These are phyloP conservation scores for Ceratocystis alfenasii DNA, from an alignment of 2,329 filamentous ascomycete species.

Conservation along the genomic window DNA sequence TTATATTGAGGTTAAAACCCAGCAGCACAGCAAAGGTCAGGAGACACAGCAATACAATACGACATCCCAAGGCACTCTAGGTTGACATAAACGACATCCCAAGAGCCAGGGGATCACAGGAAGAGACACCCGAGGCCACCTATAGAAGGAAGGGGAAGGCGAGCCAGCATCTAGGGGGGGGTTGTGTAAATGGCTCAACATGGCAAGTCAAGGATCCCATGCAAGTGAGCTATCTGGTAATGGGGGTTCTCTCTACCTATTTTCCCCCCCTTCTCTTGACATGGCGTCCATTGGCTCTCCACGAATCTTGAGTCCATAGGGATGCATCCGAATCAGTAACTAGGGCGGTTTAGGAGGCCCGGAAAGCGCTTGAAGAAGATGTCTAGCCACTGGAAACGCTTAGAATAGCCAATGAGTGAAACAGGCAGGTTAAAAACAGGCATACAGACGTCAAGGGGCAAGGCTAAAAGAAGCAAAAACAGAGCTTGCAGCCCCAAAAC, in stretches of 20 bases:
- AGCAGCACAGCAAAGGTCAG: neutral
- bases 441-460: neutral
- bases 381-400: neutral
- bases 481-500: neutral
- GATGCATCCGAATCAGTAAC: neutral
- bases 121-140: neutral
- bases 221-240: neutral
- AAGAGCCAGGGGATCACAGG: neutral
- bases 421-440: neutral
- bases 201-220: neutral
- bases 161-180: neutral
- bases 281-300: neutral
- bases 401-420: neutral
- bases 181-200: conserved; percentile 7
- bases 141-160: neutral
- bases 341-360: neutral
- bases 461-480: neutral
- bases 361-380: neutral
- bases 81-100: neutral
- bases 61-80: neutral
- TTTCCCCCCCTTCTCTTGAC: neutral
- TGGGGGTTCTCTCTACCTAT: neutral
- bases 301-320: neutral
- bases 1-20: neutral
- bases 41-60: neutral